Conservation (phyloP, 2,329 filamentous ascomycete genomes). For the Pseudogymnoascus sp. region DNA sequence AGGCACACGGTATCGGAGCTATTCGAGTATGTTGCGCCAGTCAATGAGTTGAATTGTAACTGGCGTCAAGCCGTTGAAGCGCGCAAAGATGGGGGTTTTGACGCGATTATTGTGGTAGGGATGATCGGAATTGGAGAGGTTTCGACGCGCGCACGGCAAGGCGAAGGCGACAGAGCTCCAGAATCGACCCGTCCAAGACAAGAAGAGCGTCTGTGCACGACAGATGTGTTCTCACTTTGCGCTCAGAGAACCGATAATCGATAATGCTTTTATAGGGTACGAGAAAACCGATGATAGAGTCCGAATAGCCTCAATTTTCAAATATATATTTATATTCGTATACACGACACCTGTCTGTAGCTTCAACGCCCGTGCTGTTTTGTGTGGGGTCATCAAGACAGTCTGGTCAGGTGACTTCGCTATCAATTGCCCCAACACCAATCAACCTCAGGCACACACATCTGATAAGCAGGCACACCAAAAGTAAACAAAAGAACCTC, state of each 20-base stretch:
- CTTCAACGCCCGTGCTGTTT: not conserved
- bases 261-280: not conserved
- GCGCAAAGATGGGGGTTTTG: slow-evolving; percentile 9
- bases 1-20: not conserved
- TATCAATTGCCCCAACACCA: not conserved
- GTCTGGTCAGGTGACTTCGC: not conserved
- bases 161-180: slow-evolving; percentile 7
- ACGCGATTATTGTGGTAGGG: slow-evolving; percentile 9
- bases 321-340: not conserved
- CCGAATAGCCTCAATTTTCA: slow-evolving; percentile 3
- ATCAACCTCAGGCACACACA: slow-evolving; percentile 3
- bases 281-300: not conserved
- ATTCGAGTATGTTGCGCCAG: slow-evolving; percentile 3
- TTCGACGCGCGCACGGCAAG: slow-evolving; percentile 7
- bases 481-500: slow-evolving; percentile 1
- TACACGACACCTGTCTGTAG: not conserved
- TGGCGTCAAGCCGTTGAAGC: slow-evolving; percentile 5
- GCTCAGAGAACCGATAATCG: not conserved
- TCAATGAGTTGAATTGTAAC: slow-evolving; percentile 6
- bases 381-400: not conserved
- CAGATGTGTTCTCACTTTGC: slow-evolving; percentile 7
- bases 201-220: slow-evolving; percentile 3
- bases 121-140: slow-evolving; percentile 8
- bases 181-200: not conserved
- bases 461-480: slow-evolving; percentile 7